Evolutionary conservation across 345 rosid genomes (phyloP), one percentile per base, ranked within the genome.

Genomic region (Corymbia maculata): DNA sequence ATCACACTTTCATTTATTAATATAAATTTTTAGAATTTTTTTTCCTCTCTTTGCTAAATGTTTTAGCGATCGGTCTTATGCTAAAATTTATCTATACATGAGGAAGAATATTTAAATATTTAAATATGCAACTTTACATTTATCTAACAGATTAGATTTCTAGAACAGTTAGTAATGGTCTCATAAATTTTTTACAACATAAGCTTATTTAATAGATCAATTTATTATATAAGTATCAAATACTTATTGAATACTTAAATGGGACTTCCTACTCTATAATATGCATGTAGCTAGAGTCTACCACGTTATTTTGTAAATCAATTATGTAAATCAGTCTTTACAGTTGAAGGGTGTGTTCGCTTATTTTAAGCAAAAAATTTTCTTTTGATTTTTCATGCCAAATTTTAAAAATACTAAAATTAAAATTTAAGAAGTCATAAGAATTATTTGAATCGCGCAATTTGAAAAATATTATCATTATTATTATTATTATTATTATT

Each of bases 91-190:
- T 26, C 26, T 19, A 19, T 2, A 6, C 26, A 75, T 9, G 4
- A 75, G 12, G 4, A 1, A 75, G 82, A 19, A 2, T 36, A 26
- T 70, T 36, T 36, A 9, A 19, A 5, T 75, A 36, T 36, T 36
- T 19, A 75, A 75, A 36, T 75, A 36, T 75, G 49, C 22, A 70
- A 9, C 4, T 17, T 36, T 2, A 36, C 12, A 70, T 36, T 36
- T 22, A 36, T 36, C 4, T 5, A 36, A 75, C 0, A 36, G 22
- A 0, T 19, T 42, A 1, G 3, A 0, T 5, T 16, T 32, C 32
- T 16, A 32, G 5, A 64, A n/a, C 13, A 64, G 0, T 64, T 64
- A 6, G 7, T 17, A n/a, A n/a, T 26, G 15, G 30, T 1, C 15
- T 14, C 68, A 61, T 15, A 12, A 12, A 61, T 11, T 13, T 64